Base-by-base conservation (phyloP, 345 rosid genomes). In the Erysimum cheiranthoides region DNA sequence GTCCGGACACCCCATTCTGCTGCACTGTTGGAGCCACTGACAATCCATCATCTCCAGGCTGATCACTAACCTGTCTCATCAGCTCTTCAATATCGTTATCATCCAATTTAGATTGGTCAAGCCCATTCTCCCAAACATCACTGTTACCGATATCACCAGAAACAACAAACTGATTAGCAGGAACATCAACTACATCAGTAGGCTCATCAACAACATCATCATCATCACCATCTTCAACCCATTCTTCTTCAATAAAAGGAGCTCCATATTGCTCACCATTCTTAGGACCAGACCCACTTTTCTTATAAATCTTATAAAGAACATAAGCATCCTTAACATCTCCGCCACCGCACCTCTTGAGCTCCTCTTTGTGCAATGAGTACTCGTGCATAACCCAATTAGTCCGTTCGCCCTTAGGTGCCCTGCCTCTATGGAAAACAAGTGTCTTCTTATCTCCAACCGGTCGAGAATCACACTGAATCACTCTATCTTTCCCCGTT, bases 351-450 rank as follows among this genome's bases (percentile, higher is more conserved):
- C 93, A 91, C 66, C 87, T 83, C 69, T 82, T 83, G 9, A 90
- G 89, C 50, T 93, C 98, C 45, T 87, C 93, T 70, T 91, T 87
- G 51, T 90, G 91, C 61, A 93, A 18, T 0, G 94, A 83, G 70
- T 93, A 93, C 77, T 93, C 98, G 10, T 93, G 98, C 97, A 93
- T 93, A 57, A 91, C 97, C 98, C 98, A 93, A 75, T 93, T 89
- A 35, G 94, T 91, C 51, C 98, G 79, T n/a, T 83, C 78, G 17
- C 98, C 97, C 64, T 3, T 82, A 3, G 97, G 98, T 7, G 98
- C 94, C 30, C 94, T 91, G 30, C 98, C 97, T 71, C 77, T 78
- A 36, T 93, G 88, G 76, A 88, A 91, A 68, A 93, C 92, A 32
- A 91, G 86, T 42, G 98, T 91, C 83, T 93, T 91, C 85, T 91